Conservation (phyloP, 768 basidiomycete species). For the Pleurotus tuber-regium region DNA sequence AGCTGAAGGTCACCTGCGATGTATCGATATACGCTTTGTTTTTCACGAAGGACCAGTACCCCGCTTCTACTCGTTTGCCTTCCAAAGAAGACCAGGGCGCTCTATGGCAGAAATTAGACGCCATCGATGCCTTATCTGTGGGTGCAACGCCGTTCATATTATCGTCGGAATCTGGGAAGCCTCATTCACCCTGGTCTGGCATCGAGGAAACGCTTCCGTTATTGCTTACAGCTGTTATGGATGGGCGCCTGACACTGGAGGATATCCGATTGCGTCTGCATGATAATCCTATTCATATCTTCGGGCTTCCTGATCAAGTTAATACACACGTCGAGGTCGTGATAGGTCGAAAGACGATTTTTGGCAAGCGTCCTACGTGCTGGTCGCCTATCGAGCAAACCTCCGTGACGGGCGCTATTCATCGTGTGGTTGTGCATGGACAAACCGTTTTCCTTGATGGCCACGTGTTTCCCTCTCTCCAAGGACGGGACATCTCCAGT, state of each 20-base stretch:
- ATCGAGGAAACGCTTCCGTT: constrained; percentile 86
- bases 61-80: constrained; percentile 62
- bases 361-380: constrained; percentile 41
- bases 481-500: constrained; percentile 73
- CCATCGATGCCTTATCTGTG: constrained; percentile 89
- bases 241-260: constrained; percentile 76
- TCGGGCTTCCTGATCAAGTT: constrained; percentile 82
- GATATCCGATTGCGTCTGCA: constrained; percentile 81
- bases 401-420: constrained; percentile 69
- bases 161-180: constrained; percentile 57
- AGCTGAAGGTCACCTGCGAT: constrained; percentile 94
- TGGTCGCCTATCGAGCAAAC: constrained; percentile 86
- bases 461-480: constrained; percentile 51
- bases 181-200: constrained; percentile 70
- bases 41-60: constrained; percentile 77
- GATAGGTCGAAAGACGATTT: constrained; percentile 68
- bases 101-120: constrained; percentile 81
- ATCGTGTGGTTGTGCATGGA: constrained; percentile 88
- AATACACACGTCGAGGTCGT: constrained; percentile 93
- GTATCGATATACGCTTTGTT: constrained; percentile 91
- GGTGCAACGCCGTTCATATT: constrained; percentile 82
- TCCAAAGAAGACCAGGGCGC: constrained; percentile 72
- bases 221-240: constrained; percentile 79
- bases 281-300: constrained; percentile 92
- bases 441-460: constrained; percentile 92